Conservation (phyloP, 2,329 filamentous ascomycete species). For the Hymenoscyphus repandus region DNA sequence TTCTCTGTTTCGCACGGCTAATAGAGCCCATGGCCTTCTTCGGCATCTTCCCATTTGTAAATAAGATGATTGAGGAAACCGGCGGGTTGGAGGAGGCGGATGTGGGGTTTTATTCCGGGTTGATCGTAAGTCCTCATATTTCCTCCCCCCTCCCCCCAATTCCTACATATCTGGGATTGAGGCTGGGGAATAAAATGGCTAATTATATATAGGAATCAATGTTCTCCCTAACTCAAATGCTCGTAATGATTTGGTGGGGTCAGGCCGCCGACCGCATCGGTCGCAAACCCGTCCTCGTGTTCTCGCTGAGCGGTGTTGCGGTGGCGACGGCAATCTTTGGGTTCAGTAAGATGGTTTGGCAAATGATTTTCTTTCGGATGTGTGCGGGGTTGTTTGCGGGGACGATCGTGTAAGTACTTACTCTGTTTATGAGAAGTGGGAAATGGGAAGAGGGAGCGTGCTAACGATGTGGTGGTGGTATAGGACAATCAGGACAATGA, state of each 20-base stretch:
- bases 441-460: neutral
- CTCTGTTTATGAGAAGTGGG: neutral
- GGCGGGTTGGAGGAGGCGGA: slow-evolving; percentile 57
- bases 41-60: slow-evolving; percentile 76
- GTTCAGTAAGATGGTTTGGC: slow-evolving; percentile 57
- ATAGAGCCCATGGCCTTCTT: slow-evolving; percentile 80
- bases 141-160: too few species aligned
- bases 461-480: neutral
- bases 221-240: slow-evolving; percentile 70
- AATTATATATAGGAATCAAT: slow-evolving; percentile 46
- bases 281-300: slow-evolving; percentile 66
- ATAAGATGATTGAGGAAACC: slow-evolving; percentile 66
- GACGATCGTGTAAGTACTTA: slow-evolving; percentile 50
- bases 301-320: slow-evolving; percentile 59
- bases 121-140: slow-evolving; percentile 44
- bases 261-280: slow-evolving; percentile 61
- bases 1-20: slow-evolving; percentile 68
- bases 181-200: too few species aligned
- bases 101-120: slow-evolving; percentile 73
- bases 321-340: slow-evolving; percentile 62
- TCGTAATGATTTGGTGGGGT: slow-evolving; percentile 74
- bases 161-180: neutral
- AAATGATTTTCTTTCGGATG: slow-evolving; percentile 71
- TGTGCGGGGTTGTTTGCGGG: slow-evolving; percentile 70
- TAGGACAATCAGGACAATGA: slow-evolving; percentile 66